Percentiles rank a stretch among this genome's conserved stretches.
phyloP scores from a whole-genome alignment of 805 yeast species.

The Schwanniomyces vanrijiae region DNA sequence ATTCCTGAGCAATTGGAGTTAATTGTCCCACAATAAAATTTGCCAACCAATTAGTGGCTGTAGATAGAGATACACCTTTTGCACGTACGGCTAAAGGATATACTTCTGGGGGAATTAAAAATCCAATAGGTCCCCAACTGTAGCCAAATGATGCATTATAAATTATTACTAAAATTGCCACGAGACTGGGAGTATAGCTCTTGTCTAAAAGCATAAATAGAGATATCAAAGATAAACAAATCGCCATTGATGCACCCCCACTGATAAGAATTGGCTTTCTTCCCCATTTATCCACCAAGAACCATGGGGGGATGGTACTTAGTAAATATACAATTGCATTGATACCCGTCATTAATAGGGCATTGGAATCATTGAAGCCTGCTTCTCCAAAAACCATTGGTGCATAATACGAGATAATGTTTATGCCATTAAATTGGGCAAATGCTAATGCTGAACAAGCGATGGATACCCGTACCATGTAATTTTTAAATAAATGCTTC shows the following conservation, averaged over 20 bases:
- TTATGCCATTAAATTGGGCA: slow-evolving; percentile 55
- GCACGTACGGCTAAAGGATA: slow-evolving; percentile 42
- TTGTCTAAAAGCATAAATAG: slow-evolving; percentile 31
- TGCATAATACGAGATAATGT: slow-evolving; percentile 58
- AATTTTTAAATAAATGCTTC: slow-evolving; percentile 40
- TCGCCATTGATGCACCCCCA: slow-evolving; percentile 41
- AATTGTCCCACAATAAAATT: slow-evolving; percentile 46
- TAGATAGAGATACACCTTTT: slow-evolving; percentile 45
- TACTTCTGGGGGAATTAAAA: slow-evolving; percentile 44
- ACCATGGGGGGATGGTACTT: slow-evolving; percentile 47
- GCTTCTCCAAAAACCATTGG: slow-evolving; percentile 53
- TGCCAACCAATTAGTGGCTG: slow-evolving; percentile 47
- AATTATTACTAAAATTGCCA: slow-evolving; percentile 40
- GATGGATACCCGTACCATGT: slow-evolving; percentile 33
- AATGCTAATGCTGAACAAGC: slow-evolving; percentile 45
- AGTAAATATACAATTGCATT: slow-evolving; percentile 39
- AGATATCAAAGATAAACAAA: slow-evolving; percentile 33
- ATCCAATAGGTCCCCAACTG: slow-evolving; percentile 49
- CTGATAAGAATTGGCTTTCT: slow-evolving; percentile 43
- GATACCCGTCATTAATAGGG: slow-evolving; percentile 45
- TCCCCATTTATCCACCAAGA: slow-evolving; percentile 46
- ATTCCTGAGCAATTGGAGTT: slow-evolving; percentile 41
- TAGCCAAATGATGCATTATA: slow-evolving; percentile 46
- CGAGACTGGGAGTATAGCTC: slow-evolving; percentile 35
- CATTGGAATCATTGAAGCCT: slow-evolving; percentile 42